Conservation (phyloP, 1,284 basidiomycete species). For the Tetrapyrgos nigripes region DNA sequence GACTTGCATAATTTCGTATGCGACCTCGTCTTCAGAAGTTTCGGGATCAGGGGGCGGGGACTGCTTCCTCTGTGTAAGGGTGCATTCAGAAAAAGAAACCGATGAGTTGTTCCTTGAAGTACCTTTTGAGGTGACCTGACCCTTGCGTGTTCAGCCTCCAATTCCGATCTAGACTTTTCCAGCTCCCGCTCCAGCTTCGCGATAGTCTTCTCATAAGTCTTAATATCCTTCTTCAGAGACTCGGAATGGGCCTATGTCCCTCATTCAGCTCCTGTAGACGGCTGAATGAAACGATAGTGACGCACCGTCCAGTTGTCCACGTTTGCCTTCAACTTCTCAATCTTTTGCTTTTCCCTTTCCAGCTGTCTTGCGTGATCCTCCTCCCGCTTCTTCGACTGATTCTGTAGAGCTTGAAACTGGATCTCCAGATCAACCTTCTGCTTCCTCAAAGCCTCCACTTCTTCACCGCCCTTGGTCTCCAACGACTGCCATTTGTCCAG, state of each 20-base stretch:
- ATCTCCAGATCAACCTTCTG: constrained; percentile 62
- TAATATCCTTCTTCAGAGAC: constrained; percentile 34
- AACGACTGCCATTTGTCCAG: constrained; percentile 71
- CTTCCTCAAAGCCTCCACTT: constrained; percentile 61
- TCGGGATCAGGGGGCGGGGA: neutral
- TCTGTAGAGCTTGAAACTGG: constrained; percentile 54
- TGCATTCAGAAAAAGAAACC: neutral
- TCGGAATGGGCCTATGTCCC: neutral
- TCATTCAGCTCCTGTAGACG: neutral
- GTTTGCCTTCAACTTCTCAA: constrained; percentile 50
- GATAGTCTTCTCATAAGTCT: constrained; percentile 35
- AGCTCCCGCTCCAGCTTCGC: constrained; percentile 46
- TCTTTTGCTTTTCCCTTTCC: constrained; percentile 48
- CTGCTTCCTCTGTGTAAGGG: neutral
- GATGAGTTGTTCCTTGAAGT: no score
- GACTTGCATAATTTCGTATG: constrained; percentile 14
- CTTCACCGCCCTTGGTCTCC: constrained; percentile 66
- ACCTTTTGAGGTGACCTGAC: constrained; percentile 24
- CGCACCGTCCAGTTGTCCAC: constrained; percentile 52
- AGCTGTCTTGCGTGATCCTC: constrained; percentile 35
- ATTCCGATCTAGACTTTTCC: constrained; percentile 47
- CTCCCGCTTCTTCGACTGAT: constrained; percentile 46
- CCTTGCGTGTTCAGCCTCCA: constrained; percentile 43
- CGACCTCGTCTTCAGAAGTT: constrained; percentile 20
- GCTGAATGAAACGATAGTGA: neutral